Base-by-base conservation (phyloP, 2,329 filamentous ascomycete species). In the Sporothrix euskadiensis region DNA sequence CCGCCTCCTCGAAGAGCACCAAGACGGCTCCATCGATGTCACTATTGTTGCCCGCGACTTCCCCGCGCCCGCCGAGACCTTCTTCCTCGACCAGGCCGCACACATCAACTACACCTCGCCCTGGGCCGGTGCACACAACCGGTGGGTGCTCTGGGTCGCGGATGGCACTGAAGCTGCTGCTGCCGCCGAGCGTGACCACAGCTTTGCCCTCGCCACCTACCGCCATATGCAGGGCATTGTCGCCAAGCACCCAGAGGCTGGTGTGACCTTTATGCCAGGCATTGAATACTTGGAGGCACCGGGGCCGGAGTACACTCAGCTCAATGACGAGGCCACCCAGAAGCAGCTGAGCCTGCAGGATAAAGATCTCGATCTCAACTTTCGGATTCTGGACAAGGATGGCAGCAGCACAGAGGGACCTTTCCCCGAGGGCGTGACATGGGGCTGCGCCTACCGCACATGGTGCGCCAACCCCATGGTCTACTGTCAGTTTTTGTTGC, bases 51-150 rank as follows among this genome's bases (percentile, higher is more conserved):
- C 85, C 26, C 81, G 79, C 49, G 83, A 86, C 78, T 84, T 87
- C 66, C 85, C 85, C 10, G 79, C 78, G n/a, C 82, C 84, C 10
- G 85, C 82, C 65, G 85, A 86, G 77, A 82, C 83, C 14, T 47
- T 76, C 26, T 73, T 76, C 10, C 80, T 84, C 47, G 82, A 85
- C 73, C 77, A 81, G 5, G 74, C 74, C 16, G 75, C 80, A 0
- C 79, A 82, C 73, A 84, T 86, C 77, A 83, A 88, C 80, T 89
- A 85, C 78, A 85, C 87, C 16, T 88, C 87, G 41, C 86, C 87
- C 70, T 88, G 86, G 87, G 87, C 83, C 49, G 87, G 87, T 12
- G 87, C 87, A 1, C 86, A 89, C 77, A 86, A 88, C 75, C 83
- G 86, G 56, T 86, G 84, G 77, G 84, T 88, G 47, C 84, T 84